phyloP scores from a whole-genome alignment of 192 early-diverging fungal species.

The Pilaira anomala region DNA sequence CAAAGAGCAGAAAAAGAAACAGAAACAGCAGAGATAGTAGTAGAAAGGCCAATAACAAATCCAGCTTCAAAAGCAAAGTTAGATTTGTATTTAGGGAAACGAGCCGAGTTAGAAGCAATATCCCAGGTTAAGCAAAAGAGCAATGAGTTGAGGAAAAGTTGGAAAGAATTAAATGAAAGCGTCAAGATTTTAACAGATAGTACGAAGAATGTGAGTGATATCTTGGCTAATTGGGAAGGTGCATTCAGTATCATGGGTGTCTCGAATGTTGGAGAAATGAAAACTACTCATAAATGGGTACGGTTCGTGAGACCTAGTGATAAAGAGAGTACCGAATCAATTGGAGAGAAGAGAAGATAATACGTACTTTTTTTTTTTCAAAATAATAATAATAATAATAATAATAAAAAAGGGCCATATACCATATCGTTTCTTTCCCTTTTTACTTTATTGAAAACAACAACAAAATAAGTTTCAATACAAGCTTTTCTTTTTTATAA shows the following conservation, averaged over 20 bases:
- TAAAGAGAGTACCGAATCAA: too few relatives aligned
- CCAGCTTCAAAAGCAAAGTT: background rate
- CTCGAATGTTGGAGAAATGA: background rate
- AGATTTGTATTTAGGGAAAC: background rate
- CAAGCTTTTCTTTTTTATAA: too few relatives aligned
- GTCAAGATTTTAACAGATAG: background rate
- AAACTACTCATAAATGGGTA: background rate
- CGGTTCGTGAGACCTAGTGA: background rate
- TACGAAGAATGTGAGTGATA: background rate
- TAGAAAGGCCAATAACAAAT: too few relatives aligned
- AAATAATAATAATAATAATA: too few relatives aligned
- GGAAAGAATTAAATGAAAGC: background rate
- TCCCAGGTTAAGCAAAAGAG: background rate
- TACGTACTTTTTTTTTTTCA: too few relatives aligned
- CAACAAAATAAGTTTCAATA: too few relatives aligned
- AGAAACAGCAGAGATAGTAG: too few relatives aligned
- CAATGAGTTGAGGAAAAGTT: background rate
- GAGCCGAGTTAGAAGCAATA: background rate
- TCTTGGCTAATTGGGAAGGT: constrained; percentile 1
- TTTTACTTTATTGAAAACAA: too few relatives aligned
- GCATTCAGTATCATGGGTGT: constrained; percentile 11
- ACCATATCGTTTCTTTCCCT: background rate
- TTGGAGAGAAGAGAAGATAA: background rate
- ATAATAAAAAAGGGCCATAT: too few relatives aligned
- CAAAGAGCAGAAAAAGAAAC: too few relatives aligned